Evolutionary conservation across 768 basidiomycete species (phyloP).

Genomic region (Leucocoprinus birnbaumii): DNA sequence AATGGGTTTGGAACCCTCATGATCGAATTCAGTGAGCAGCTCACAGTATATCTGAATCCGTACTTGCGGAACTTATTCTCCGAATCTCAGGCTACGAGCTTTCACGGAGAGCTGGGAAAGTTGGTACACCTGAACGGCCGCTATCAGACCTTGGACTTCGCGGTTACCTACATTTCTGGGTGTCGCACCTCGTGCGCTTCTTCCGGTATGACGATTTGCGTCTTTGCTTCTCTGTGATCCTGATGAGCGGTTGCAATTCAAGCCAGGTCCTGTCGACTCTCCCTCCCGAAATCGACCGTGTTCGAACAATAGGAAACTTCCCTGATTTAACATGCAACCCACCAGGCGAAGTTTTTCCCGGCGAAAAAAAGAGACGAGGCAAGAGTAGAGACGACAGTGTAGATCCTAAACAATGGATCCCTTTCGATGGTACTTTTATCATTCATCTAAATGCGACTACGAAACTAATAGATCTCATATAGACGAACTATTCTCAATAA

Average conservation of each 20-base stretch:
- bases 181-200: conserved; percentile 80
- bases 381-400: conserved; percentile 83
- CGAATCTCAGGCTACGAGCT: conserved; percentile 86
- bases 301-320: conserved; percentile 42
- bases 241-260: neutral
- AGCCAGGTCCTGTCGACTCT: conserved; percentile 61
- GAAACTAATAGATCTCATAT: too few relatives aligned
- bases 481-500: conserved; percentile 53
- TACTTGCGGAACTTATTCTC: neutral
- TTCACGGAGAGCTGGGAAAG: conserved; percentile 72
- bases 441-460: too few relatives aligned
- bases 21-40: conserved; percentile 91
- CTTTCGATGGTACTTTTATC: conserved; percentile 36
- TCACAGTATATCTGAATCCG: too few relatives aligned
- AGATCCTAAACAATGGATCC: conserved; percentile 35
- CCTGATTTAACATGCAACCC: conserved; percentile 36
- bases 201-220: conserved; percentile 47
- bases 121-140: conserved; percentile 93
- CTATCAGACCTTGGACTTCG: conserved; percentile 90
- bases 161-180: conserved; percentile 89
- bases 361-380: conserved; percentile 41
- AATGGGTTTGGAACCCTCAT: conserved; percentile 91
- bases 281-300: conserved; percentile 46
- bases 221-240: neutral
- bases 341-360: conserved; percentile 25